Conservation (phyloP, 495 filamentous ascomycete genomes). For the Rusavskia elegans region DNA sequence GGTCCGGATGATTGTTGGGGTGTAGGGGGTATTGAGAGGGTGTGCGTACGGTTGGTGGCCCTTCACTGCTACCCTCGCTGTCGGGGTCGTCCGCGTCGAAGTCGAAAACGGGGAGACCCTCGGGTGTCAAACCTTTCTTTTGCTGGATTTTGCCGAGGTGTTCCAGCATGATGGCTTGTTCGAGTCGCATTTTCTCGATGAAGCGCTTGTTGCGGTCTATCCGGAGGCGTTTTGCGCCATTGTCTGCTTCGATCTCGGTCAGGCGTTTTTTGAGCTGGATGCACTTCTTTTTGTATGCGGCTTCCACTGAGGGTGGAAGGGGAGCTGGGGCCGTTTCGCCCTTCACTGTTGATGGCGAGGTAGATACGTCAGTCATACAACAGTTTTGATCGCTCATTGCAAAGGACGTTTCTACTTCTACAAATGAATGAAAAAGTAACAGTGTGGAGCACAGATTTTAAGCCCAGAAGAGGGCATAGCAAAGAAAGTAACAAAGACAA, state of each 20-base stretch:
- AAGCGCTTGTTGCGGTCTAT: conserved; percentile 66
- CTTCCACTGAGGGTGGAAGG: conserved; percentile 90
- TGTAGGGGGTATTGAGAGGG: background rate
- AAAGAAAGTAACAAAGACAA: no score
- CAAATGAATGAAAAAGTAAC: no score
- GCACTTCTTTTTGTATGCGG: conserved; percentile 93
- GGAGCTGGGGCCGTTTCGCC: conserved; percentile 32
- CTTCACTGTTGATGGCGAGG: conserved; percentile 20
- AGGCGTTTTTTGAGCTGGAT: conserved; percentile 86
- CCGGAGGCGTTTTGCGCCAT: conserved; percentile 62
- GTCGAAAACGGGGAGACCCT: conserved; percentile 5
- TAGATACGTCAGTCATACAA: background rate
- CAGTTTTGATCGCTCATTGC: background rate
- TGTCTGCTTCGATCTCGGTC: conserved; percentile 75
- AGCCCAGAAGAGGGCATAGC: no score
- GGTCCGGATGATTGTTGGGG: conserved; percentile 3
- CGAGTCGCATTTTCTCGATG: conserved; percentile 81
- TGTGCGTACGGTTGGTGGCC: conserved; percentile 12
- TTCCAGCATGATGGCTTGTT: conserved; percentile 78
- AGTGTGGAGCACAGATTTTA: no score
- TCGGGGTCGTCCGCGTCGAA: conserved; percentile 11
- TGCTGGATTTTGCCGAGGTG: conserved; percentile 67
- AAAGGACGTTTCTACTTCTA: no score
- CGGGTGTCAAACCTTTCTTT: conserved; percentile 22
- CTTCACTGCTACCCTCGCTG: conserved; percentile 14